Percentiles rank a stretch among this genome's conserved stretches.
phyloP scores from a whole-genome alignment of 1,284 basidiomycete genomes.

The Tylopilus sp. region DNA sequence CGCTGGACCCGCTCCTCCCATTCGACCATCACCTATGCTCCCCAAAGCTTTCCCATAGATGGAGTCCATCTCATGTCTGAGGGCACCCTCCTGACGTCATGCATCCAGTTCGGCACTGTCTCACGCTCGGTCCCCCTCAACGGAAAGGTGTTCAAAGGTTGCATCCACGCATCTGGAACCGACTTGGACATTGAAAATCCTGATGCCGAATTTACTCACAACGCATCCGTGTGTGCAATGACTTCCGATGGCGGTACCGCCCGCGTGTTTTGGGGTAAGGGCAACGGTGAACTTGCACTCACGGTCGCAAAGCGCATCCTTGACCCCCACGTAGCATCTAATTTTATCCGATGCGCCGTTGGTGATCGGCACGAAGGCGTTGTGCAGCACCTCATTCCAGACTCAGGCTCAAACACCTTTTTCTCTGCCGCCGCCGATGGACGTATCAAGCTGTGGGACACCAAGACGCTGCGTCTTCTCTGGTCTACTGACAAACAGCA shows the following conservation, averaged over 20 bases:
- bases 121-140: slow-evolving; percentile 70
- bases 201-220: slow-evolving; percentile 71
- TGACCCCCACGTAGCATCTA: slow-evolving; percentile 50
- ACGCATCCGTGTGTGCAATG: slow-evolving; percentile 57
- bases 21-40: slow-evolving; percentile 57
- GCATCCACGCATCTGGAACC: slow-evolving; percentile 63
- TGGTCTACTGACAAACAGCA: slow-evolving; percentile 55
- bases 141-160: slow-evolving; percentile 70
- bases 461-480: slow-evolving; percentile 47
- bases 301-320: slow-evolving; percentile 56
- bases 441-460: slow-evolving; percentile 68
- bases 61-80: slow-evolving; percentile 57
- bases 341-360: slow-evolving; percentile 45
- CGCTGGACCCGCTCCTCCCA: slow-evolving; percentile 70
- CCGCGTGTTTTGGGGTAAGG: slow-evolving; percentile 73
- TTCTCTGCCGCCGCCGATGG: slow-evolving; percentile 62
- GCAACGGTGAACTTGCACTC: slow-evolving; percentile 65
- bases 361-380: slow-evolving; percentile 57
- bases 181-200: slow-evolving; percentile 72
- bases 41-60: slow-evolving; percentile 53
- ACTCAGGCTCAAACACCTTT: slow-evolving; percentile 36
- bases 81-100: slow-evolving; percentile 59
- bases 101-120: slow-evolving; percentile 69
- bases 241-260: slow-evolving; percentile 65
- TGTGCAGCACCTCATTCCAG: slow-evolving; percentile 54